Percentiles rank a stretch among this genome's conserved stretches.
These are phyloP conservation scores for Beauveria rudraprayagi DNA, from an alignment of 2,329 filamentous ascomycete species.

Conservation along the genomic window DNA sequence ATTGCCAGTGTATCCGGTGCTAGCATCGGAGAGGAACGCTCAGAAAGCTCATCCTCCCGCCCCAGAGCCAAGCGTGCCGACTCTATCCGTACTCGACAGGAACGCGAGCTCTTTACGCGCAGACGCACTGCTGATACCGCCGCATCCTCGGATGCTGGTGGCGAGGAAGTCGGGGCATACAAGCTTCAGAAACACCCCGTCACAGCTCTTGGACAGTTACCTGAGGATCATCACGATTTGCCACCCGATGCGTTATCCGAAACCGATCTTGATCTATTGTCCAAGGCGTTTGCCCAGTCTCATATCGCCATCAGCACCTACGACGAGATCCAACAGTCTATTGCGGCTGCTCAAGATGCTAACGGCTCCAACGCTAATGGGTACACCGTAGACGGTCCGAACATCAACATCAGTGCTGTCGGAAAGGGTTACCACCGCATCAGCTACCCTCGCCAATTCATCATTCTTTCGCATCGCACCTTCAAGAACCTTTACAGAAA, in stretches of 20 bases:
- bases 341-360: conserved; percentile 54
- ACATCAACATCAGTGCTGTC: conserved; percentile 48
- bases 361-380: conserved; percentile 57
- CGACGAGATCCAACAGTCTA: conserved; percentile 69
- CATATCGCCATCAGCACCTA: conserved; percentile 66
- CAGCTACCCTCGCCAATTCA: conserved; percentile 72
- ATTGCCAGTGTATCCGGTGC: conserved; percentile 74
- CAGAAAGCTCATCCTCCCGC: conserved; percentile 53
- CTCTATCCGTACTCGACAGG: conserved; percentile 79
- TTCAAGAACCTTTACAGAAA: conserved; percentile 98
- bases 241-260: conserved; percentile 51
- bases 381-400: conserved; percentile 36
- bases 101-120: conserved; percentile 81
- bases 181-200: conserved; percentile 41
- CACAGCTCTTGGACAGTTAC: conserved; percentile 42
- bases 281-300: conserved; percentile 67
- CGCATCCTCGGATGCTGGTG: conserved; percentile 49
- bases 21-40: conserved; percentile 62
- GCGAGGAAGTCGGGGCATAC: conserved; percentile 42
- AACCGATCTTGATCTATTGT: conserved; percentile 76
- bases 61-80: conserved; percentile 65
- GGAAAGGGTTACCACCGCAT: conserved; percentile 78
- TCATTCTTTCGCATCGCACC: conserved; percentile 81
- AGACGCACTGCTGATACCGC: conserved; percentile 59
- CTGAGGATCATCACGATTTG: conserved; percentile 62